Conservation (phyloP, 2,329 filamentous ascomycete species). For the Ceratocystis alfenasii region DNA sequence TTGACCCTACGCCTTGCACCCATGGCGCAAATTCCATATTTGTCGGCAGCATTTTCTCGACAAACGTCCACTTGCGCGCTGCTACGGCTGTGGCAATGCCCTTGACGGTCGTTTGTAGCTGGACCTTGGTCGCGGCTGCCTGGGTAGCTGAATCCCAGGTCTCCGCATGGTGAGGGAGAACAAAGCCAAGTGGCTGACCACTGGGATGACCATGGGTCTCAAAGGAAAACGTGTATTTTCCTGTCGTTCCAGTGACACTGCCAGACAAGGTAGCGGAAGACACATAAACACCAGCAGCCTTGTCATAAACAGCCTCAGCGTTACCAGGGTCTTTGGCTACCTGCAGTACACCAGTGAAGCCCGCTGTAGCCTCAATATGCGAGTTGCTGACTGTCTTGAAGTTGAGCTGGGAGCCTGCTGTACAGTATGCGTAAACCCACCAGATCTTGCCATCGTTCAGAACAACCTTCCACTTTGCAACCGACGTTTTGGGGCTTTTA, state of each 20-base stretch:
- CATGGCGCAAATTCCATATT: conserved; percentile 71
- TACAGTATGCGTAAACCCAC: conserved; percentile 65
- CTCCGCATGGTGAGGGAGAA: conserved; percentile 70
- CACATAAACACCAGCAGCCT: conserved; percentile 63
- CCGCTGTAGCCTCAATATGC: conserved; percentile 49
- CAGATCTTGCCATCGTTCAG: conserved; percentile 64
- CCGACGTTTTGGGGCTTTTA: conserved; percentile 46
- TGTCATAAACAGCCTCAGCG: conserved; percentile 61
- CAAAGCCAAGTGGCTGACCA: conserved; percentile 65
- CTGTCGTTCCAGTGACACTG: conserved; percentile 43
- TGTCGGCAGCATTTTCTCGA: conserved; percentile 59
- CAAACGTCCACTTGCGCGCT: conserved; percentile 64
- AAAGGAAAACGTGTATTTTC: conserved; percentile 64
- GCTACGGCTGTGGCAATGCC: conserved; percentile 62
- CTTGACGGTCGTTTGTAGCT: conserved; percentile 73
- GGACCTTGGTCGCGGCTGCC: conserved; percentile 43
- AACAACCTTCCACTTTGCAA: conserved; percentile 63
- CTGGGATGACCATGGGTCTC: conserved; percentile 52
- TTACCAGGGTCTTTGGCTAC: conserved; percentile 59
- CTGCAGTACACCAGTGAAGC: conserved; percentile 71
- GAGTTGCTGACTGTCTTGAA: conserved; percentile 56
- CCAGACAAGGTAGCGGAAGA: conserved; percentile 53
- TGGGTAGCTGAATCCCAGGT: conserved; percentile 53
- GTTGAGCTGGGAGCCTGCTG: conserved; percentile 47
- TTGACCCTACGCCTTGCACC: conserved; percentile 42